These are phyloP conservation scores for Pseudozyma flocculosa DNA, from an alignment of 1,284 basidiomycete species.

Conservation along the genomic window DNA sequence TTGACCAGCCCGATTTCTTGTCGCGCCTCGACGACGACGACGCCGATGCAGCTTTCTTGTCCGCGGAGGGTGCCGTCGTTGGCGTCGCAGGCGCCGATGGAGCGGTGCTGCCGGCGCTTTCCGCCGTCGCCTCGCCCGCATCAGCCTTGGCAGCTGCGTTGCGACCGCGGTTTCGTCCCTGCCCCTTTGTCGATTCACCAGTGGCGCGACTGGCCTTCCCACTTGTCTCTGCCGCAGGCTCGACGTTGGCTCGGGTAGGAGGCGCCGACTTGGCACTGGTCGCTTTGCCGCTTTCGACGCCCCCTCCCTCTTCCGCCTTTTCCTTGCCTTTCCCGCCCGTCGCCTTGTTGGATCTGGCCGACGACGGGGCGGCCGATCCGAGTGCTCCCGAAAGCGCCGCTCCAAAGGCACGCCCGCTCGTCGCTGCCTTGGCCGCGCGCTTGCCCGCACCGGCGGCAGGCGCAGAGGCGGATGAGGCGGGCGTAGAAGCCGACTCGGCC, in stretches of 20 bases:
- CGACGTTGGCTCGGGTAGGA: too few relatives aligned
- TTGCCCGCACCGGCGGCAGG: neutral
- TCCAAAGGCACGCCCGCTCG: neutral
- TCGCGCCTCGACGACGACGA: too few relatives aligned
- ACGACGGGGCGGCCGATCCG: neutral
- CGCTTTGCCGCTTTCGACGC: too few relatives aligned
- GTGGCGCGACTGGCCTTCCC: too few relatives aligned
- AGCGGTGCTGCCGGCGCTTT: too few relatives aligned
- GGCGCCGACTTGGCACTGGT: too few relatives aligned
- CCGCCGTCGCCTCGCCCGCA: too few relatives aligned
- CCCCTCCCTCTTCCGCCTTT: slow-evolving; percentile 2
- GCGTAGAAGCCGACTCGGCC: neutral
- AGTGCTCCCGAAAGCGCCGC: neutral
- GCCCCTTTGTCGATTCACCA: too few relatives aligned
- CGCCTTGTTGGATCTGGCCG: slow-evolving; percentile 1
- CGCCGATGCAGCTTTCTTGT: too few relatives aligned
- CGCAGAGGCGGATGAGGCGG: neutral
- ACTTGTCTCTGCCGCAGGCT: neutral
- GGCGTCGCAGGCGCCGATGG: too few relatives aligned
- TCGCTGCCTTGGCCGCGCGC: neutral
- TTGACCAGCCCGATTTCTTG: too few relatives aligned
- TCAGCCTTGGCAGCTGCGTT: neutral
- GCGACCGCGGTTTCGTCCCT: neutral
- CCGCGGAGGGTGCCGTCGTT: too few relatives aligned
- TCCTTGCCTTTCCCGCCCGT: slow-evolving; percentile 2